phyloP scores from a whole-genome alignment of 1,284 basidiomycete species.

The Ustilago curta region DNA sequence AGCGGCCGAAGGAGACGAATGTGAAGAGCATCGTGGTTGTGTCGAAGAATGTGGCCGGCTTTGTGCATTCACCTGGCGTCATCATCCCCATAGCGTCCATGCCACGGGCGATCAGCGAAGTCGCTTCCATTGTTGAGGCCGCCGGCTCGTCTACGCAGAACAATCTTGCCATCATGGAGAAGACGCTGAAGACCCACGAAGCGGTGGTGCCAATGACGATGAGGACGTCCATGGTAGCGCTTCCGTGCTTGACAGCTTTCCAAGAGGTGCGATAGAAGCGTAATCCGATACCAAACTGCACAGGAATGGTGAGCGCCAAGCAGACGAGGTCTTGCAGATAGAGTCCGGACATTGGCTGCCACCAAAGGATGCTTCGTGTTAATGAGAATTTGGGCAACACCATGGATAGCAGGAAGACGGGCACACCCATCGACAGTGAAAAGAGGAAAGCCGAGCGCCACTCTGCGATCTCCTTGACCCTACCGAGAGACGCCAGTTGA shows the following conservation, averaged over 20 bases:
- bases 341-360: constrained; percentile 70
- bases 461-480: constrained; percentile 89
- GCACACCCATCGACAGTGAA: constrained; percentile 83
- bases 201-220: constrained; percentile 94
- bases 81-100: constrained; percentile 28
- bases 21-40: constrained; percentile 98
- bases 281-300: constrained; percentile 90
- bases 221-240: constrained; percentile 91
- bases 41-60: constrained; percentile 94
- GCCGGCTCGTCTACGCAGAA: constrained; percentile 42
- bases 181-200: constrained; percentile 89
- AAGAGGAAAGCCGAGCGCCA: constrained; percentile 87
- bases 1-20: constrained; percentile 94
- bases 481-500: constrained; percentile 88
- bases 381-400: constrained; percentile 75
- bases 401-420: constrained; percentile 94
- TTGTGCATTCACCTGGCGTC: constrained; percentile 73
- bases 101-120: constrained; percentile 13
- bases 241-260: constrained; percentile 88
- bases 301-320: constrained; percentile 86
- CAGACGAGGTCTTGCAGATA: constrained; percentile 87
- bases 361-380: constrained; percentile 65
- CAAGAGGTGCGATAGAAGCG: constrained; percentile 90
- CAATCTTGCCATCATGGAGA: constrained; percentile 73
- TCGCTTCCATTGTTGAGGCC: background rate